Evolutionary conservation across 768 basidiomycete species (phyloP).

Genomic region (Pleurotus giganteus): DNA sequence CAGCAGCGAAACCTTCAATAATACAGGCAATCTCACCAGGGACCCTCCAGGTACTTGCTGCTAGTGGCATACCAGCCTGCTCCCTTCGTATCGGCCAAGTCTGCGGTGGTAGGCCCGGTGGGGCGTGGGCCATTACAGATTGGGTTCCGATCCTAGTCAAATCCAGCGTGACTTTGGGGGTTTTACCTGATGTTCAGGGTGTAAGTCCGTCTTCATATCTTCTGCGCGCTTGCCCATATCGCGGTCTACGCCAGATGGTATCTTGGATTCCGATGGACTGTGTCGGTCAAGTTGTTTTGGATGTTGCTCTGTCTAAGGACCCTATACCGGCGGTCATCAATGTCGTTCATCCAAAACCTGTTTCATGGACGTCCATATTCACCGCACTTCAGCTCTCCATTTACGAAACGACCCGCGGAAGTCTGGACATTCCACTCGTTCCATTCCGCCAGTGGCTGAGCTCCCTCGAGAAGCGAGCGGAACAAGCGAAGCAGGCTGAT

Average conservation of each 20-base stretch:
- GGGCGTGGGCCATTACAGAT: conserved; percentile 31
- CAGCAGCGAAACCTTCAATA: neutral
- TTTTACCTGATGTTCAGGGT: conserved; percentile 19
- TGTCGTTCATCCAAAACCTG: conserved; percentile 33
- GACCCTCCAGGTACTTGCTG: conserved; percentile 19
- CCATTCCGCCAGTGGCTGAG: conserved; percentile 21
- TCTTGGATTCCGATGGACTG: conserved; percentile 34
- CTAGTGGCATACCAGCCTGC: conserved; percentile 22
- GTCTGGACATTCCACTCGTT: conserved; percentile 13
- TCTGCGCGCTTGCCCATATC: neutral
- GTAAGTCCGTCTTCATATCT: conserved; percentile 16
- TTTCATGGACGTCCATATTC: conserved; percentile 25
- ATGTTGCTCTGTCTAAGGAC: conserved; percentile 24
- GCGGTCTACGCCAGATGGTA: conserved; percentile 21
- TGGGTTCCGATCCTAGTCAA: conserved; percentile 36
- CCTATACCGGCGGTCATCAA: conserved; percentile 24
- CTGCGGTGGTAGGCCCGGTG: conserved; percentile 26
- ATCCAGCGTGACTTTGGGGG: conserved; percentile 22
- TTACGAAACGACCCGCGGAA: neutral
- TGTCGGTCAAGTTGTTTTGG: conserved; percentile 26
- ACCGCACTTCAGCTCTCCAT: conserved; percentile 5
- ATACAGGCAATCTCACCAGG: neutral
- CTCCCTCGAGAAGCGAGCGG: conserved; percentile 13
- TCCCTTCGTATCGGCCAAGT: conserved; percentile 33
- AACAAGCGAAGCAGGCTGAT: conserved; percentile 11